Base-by-base conservation (phyloP, 441 rosid genomes). In the Rhodomyrtus psidioides region DNA sequence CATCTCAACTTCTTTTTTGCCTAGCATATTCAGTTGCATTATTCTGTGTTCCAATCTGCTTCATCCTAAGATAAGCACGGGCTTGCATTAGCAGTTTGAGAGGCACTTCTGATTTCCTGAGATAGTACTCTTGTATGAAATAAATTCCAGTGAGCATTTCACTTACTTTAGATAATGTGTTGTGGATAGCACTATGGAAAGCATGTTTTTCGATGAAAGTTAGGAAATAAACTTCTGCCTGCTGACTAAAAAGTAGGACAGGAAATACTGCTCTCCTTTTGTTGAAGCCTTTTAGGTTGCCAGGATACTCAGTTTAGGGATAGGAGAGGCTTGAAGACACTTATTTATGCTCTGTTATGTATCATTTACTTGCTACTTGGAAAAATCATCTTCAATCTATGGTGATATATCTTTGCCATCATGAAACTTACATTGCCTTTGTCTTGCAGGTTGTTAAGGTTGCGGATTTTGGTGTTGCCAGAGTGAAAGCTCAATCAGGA, bases 401-500 rank as follows among this genome's bases (percentile, higher is more conserved):
- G 15, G 39, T 17, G 53, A 39, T 53, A 23, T 82, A 56, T 21
- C 59, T 51, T 54, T 49, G n/a, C 27, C 26, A 23, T 28, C 65
- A 70, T 28, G 65, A 26, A 65, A 24, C 62, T 30, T 26, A 28
- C 7, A 70, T 54, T 28, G 26, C 56, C 56, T 53, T 54, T 82
- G 56, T 56, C 26, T 42, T 54, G 84, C 91, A 97, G 99, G 96
- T 95, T 83, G 96, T 96, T 28, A 97, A 97, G 92, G 99, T 97
- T 85, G 99, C 98, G 83, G 98, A 97, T 93, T 97, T 97, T 91
- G 99, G 99, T 83, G 99, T 97, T 89, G 98, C 99, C 55, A 93
- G 99, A 90, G 99, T 97, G 87, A 93, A 94, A 92, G 91, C 95
- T 88, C 98, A 96, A 86, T 88, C 98, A 74, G 99, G 99, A 88